Evolutionary conservation across 192 early-diverging fungal genomes (phyloP).

Genomic region (Rhizophagus sp.): DNA sequence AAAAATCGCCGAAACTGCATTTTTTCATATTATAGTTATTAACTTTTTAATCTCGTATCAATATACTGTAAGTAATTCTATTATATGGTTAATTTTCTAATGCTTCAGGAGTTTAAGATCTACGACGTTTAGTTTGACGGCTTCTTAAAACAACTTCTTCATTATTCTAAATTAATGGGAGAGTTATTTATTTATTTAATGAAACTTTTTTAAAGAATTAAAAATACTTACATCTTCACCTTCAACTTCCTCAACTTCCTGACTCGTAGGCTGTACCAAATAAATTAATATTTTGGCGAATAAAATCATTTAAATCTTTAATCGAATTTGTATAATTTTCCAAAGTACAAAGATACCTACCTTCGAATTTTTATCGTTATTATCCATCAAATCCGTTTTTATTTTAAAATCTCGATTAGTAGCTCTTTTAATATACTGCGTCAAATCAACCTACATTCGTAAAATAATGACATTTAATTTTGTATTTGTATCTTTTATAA

Average conservation of each 20-base stretch:
- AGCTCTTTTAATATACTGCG: slow-evolving; percentile 75
- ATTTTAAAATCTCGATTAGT: slow-evolving; percentile 81
- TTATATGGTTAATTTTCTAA: too few relatives aligned
- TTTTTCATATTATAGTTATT: too few relatives aligned
- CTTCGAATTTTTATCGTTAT: slow-evolving; percentile 31
- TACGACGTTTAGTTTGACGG: background rate
- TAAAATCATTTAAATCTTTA: background rate
- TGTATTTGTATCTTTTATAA: background rate
- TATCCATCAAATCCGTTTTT: slow-evolving; percentile 48
- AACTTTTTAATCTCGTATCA: too few relatives aligned
- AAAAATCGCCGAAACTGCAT: too few relatives aligned
- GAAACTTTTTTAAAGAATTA: background rate
- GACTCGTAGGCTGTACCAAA: background rate
- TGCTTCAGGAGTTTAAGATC: background rate
- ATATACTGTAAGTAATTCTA: too few relatives aligned
- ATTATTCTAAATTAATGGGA: background rate
- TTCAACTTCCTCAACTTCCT: background rate
- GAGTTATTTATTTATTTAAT: background rate
- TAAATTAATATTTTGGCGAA: background rate
- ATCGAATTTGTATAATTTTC: background rate
- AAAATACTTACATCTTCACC: background rate
- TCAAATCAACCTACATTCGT: slow-evolving; percentile 48
- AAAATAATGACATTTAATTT: background rate
- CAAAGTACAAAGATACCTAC: background rate
- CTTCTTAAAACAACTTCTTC: background rate